Percentiles rank a stretch among this genome's conserved stretches.
Evolutionary conservation across 2,329 filamentous ascomycete species (phyloP).

Genomic region (Helminthosporium solani): DNA sequence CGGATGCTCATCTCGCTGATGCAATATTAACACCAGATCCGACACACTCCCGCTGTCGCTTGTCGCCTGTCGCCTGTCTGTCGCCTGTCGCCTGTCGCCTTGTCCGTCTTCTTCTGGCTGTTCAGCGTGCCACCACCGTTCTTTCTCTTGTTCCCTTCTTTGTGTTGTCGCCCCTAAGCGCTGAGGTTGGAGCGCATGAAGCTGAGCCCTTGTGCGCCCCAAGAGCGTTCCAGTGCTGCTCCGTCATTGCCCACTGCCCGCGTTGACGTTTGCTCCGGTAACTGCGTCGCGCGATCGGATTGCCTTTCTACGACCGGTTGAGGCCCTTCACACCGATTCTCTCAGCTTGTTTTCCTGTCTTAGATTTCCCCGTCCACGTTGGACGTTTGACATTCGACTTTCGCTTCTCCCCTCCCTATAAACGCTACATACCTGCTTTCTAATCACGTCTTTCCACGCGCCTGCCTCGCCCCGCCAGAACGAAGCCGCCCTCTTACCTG

Average conservation of each 20-base stretch:
- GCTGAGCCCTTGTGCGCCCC: conserved; percentile 24
- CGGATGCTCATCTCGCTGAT: conserved; percentile 20
- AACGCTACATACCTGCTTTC: not conserved
- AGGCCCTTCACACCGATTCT: too few relatives aligned
- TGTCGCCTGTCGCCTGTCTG: conserved; percentile 20
- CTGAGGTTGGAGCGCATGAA: conserved; percentile 31
- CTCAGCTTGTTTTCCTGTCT: conserved; percentile 9
- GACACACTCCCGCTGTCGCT: conserved; percentile 12
- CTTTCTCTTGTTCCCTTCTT: conserved; percentile 29
- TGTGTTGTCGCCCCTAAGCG: conserved; percentile 30
- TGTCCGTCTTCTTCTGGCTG: conserved; percentile 12
- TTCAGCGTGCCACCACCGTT: conserved; percentile 22
- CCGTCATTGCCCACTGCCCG: too few relatives aligned
- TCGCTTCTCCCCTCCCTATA: conserved; percentile 1
- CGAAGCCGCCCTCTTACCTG: conserved; percentile 1
- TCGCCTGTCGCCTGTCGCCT: conserved; percentile 16
- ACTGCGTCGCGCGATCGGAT: conserved; percentile 21
- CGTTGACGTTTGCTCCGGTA: too few relatives aligned
- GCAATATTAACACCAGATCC: conserved; percentile 28
- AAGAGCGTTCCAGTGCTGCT: conserved; percentile 25
- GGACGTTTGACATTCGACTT: conserved; percentile 1
- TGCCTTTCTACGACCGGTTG: too few relatives aligned
- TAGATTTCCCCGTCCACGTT: conserved; percentile 2
- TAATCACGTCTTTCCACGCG: conserved; percentile 1
- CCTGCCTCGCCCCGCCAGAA: not conserved